Conservation (phyloP, 371 early-diverging fungal genomes). For the Mortierella sp. region DNA sequence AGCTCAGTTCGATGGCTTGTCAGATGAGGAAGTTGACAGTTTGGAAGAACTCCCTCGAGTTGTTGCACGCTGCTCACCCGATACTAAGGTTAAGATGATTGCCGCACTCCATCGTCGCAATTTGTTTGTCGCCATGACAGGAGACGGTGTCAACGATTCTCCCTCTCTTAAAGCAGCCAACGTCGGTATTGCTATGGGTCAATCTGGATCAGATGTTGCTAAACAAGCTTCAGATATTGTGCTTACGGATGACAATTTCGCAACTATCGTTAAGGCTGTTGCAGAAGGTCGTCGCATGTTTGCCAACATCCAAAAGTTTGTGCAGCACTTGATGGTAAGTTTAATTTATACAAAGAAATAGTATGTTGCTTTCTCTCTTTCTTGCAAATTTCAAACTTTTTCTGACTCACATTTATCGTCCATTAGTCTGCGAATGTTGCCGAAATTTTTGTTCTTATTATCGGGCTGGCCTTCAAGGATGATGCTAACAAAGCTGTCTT, state of each 20-base stretch:
- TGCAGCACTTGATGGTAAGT: slow-evolving; percentile 77
- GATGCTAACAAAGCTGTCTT: slow-evolving; percentile 67
- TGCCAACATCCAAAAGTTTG: slow-evolving; percentile 94
- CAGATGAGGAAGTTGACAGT: slow-evolving; percentile 83
- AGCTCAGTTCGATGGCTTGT: slow-evolving; percentile 83
- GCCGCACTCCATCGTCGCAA: slow-evolving; percentile 88
- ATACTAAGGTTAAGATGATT: slow-evolving; percentile 97
- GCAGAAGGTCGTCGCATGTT: slow-evolving; percentile 89
- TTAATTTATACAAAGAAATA: background rate
- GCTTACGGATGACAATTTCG: slow-evolving; percentile 88
- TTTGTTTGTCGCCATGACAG: slow-evolving; percentile 80
- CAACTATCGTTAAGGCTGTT: slow-evolving; percentile 87
- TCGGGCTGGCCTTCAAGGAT: slow-evolving; percentile 80
- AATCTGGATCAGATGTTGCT: slow-evolving; percentile 90
- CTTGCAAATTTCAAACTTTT: background rate
- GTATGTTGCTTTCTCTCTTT: background rate
- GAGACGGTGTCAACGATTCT: slow-evolving; percentile 94
- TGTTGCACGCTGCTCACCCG: slow-evolving; percentile 95
- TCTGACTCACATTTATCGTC: slow-evolving; percentile 36
- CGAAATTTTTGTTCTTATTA: slow-evolving; percentile 75
- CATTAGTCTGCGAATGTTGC: slow-evolving; percentile 67
- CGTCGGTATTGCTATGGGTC: slow-evolving; percentile 94
- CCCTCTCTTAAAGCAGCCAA: slow-evolving; percentile 91
- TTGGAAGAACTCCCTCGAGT: slow-evolving; percentile 89
- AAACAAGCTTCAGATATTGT: slow-evolving; percentile 94